Conservation (phyloP, 1,284 basidiomycete species). For the Leccinum subrobustum region DNA sequence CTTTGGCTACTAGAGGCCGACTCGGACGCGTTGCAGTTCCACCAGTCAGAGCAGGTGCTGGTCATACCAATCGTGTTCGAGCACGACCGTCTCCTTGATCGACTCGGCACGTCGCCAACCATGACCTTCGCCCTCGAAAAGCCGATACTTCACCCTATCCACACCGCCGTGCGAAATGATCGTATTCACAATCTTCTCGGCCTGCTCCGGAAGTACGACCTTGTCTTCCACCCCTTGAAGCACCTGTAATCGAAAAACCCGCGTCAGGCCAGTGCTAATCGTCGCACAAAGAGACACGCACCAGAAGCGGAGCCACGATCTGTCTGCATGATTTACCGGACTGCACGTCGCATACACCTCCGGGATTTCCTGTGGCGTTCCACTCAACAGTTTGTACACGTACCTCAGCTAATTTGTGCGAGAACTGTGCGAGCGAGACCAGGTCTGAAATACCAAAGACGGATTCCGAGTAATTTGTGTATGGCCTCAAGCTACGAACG, state of each 20-base stretch:
- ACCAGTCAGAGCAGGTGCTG: slow-evolving; percentile 14
- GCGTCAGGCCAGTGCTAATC: neutral
- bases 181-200: slow-evolving; percentile 44
- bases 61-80: slow-evolving; percentile 39
- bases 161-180: slow-evolving; percentile 37
- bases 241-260: slow-evolving; percentile 31
- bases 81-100: slow-evolving; percentile 42
- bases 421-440: slow-evolving; percentile 45
- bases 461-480: slow-evolving; percentile 16
- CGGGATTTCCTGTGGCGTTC: slow-evolving; percentile 34
- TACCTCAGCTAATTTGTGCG: slow-evolving; percentile 72
- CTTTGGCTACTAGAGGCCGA: neutral
- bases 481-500: slow-evolving; percentile 5
- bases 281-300: neutral
- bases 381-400: slow-evolving; percentile 54
- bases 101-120: slow-evolving; percentile 38
- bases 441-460: slow-evolving; percentile 58
- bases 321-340: slow-evolving; percentile 26
- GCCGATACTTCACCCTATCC: slow-evolving; percentile 44
- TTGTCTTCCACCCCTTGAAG: slow-evolving; percentile 50
- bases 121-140: slow-evolving; percentile 52
- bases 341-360: slow-evolving; percentile 32
- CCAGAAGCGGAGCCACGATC: slow-evolving; percentile 27
- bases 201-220: slow-evolving; percentile 53
- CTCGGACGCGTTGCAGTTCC: too few relatives aligned